Evolutionary conservation across 2,329 filamentous ascomycete species (phyloP).

Genomic region (Pseudocercospora macadamiae): DNA sequence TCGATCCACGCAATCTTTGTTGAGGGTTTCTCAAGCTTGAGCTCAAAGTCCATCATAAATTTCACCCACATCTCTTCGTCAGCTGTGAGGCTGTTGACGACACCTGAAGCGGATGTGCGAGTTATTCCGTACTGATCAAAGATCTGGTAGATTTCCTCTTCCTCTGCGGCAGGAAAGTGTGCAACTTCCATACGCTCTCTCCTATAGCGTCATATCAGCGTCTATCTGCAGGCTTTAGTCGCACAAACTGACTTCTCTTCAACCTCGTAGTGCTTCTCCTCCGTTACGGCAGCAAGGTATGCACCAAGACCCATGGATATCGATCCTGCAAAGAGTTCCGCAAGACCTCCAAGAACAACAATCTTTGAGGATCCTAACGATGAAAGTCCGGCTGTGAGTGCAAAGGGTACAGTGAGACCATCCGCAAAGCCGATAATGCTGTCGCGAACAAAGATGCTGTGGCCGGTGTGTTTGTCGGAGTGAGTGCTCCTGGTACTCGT

Average conservation of each 20-base stretch:
- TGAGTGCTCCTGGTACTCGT: slow-evolving; percentile 7
- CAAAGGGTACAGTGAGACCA: slow-evolving; percentile 78
- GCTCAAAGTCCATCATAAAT: slow-evolving; percentile 65
- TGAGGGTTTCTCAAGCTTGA: slow-evolving; percentile 51
- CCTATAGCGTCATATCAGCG: slow-evolving; percentile 18
- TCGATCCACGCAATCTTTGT: slow-evolving; percentile 53
- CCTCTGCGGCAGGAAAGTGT: slow-evolving; percentile 49
- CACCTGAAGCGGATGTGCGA: slow-evolving; percentile 45
- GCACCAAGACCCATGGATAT: slow-evolving; percentile 79
- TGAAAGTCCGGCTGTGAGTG: slow-evolving; percentile 73
- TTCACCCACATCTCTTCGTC: slow-evolving; percentile 55
- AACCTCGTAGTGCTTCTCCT: slow-evolving; percentile 55
- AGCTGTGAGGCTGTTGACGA: slow-evolving; percentile 56
- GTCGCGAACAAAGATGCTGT: slow-evolving; percentile 59
- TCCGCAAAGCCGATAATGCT: slow-evolving; percentile 77
- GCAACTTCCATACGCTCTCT: slow-evolving; percentile 52
- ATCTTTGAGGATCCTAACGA: slow-evolving; percentile 43
- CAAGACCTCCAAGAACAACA: slow-evolving; percentile 64
- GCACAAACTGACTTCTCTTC: slow-evolving; percentile 40
- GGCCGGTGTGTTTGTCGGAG: slow-evolving; percentile 18
- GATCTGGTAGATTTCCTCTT: slow-evolving; percentile 45
- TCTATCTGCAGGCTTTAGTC: too few relatives aligned
- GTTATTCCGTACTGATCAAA: slow-evolving; percentile 56
- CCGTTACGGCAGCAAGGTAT: slow-evolving; percentile 68
- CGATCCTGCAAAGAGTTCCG: slow-evolving; percentile 74